A percentile compares a stretch with the other conserved stretches of the same genome.
phyloP scores from a whole-genome alignment of 2,329 filamentous ascomycete genomes.

The Neocucurbitaria cava region DNA sequence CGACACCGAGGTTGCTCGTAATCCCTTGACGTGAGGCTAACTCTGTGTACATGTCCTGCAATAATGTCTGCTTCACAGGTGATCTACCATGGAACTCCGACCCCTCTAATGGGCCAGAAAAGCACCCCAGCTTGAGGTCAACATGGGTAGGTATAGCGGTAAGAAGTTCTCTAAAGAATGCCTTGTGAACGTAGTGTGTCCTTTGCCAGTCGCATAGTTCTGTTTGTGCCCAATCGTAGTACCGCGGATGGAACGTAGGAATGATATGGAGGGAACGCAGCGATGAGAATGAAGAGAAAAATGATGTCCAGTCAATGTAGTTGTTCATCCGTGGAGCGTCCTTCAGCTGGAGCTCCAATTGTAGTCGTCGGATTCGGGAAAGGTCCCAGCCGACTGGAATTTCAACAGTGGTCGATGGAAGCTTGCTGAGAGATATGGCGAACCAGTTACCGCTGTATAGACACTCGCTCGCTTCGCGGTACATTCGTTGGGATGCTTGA shows the following conservation, averaged over 20 bases:
- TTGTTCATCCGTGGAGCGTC: slow-evolving; percentile 42
- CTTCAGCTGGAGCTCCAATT: slow-evolving; percentile 39
- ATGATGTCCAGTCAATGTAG: slow-evolving; percentile 38
- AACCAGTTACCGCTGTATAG: slow-evolving; percentile 41
- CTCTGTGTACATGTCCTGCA: slow-evolving; percentile 34
- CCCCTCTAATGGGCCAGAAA: slow-evolving; percentile 10
- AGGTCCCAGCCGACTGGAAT: slow-evolving; percentile 35
- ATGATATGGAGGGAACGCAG: slow-evolving; percentile 33
- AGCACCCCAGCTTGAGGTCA: slow-evolving; percentile 25
- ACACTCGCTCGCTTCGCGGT: slow-evolving; percentile 33
- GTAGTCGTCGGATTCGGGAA: slow-evolving; percentile 28
- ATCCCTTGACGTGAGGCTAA: slow-evolving; percentile 16
- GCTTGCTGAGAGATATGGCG: slow-evolving; percentile 34
- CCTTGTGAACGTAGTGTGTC: slow-evolving; percentile 36
- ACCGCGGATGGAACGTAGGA: slow-evolving; percentile 34
- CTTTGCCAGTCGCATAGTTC: slow-evolving; percentile 31
- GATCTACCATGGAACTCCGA: slow-evolving; percentile 24
- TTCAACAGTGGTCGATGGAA: slow-evolving; percentile 28
- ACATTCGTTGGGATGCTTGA: slow-evolving; percentile 25
- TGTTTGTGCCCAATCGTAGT: slow-evolving; percentile 37
- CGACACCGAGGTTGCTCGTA: too few species aligned
- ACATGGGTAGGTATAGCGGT: slow-evolving; percentile 26
- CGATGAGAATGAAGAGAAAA: slow-evolving; percentile 30
- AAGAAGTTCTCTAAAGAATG: slow-evolving; percentile 37
- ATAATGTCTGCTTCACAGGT: slow-evolving; percentile 10